Evolutionary conservation across 495 filamentous ascomycete genomes (phyloP), one percentile per base, ranked within the genome.

Genomic region (Lophiostoma macrostomum): DNA sequence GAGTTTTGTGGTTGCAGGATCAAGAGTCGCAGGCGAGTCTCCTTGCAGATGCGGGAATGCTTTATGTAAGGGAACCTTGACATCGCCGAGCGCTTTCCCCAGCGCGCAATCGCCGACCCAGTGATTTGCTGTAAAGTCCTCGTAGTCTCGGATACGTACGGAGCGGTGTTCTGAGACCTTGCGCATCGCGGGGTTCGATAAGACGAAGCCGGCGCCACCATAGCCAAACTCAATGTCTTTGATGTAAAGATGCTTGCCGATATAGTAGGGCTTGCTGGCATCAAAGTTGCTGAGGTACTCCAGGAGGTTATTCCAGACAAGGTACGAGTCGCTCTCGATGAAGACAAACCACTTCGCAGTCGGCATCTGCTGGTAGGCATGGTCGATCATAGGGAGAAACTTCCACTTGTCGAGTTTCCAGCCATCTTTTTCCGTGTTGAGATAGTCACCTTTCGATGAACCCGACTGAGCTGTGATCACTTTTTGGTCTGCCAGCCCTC

Each of bases 371-470:
- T 28, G 42, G 24, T 23, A 50, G 24, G 61, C 50, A 6, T 41
- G n/a, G 31, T 50, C 43, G n/a, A 58, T 40, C 56, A 59, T 60
- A 24, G 51, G 53, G 32, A 61, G 60, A 40, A 58, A 64, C 41
- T 66, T 66, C 50, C 56, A 66, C 35, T 66, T 66, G 36, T 66
- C 64, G 1, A 66, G 49, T 16, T 40, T 36, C 63, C 60, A 66
- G 44, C 62, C 61, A 27, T 60, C 56, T 34, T 55, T 56, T 1
- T 45, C 46, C 1, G 45, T 55, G 37, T 61, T 55, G 28, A 51
- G 36, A 19, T 56, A 61, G 25, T 56, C 50, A 18, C 57, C 57
- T 18, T 61, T 61, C 2, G 51, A 43, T 8, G 57, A 61, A 3
- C 44, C 57, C 2, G 56, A 54, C 36, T 53, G 24, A 1, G 56